These are phyloP conservation scores for Solanum megistacrolobum DNA, from an alignment of 257 asterid genomes.

Conservation along the genomic window DNA sequence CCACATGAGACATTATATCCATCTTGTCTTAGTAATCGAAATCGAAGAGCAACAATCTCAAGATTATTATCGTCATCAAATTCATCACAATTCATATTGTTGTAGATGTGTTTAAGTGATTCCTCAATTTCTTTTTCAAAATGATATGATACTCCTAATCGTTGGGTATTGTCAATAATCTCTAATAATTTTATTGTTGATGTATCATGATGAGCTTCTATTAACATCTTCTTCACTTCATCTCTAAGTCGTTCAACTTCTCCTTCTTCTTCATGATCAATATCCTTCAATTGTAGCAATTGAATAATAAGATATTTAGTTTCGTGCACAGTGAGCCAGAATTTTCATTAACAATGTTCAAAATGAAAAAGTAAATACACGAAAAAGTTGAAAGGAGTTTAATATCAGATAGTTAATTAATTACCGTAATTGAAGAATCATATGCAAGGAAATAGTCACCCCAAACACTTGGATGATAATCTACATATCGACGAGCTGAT, in stretches of 20 bases:
- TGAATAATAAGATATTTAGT: too few species aligned
- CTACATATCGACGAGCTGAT: neutral
- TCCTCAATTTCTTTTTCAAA: neutral
- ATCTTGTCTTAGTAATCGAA: constrained; percentile 2
- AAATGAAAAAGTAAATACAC: too few species aligned
- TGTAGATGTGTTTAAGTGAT: neutral
- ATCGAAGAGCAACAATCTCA: neutral
- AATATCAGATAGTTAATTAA: neutral
- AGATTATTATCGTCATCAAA: neutral
- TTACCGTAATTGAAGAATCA: neutral
- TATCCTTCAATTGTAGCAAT: neutral
- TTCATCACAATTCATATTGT: neutral
- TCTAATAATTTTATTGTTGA: neutral
- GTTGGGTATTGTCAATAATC: neutral
- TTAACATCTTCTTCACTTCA: neutral
- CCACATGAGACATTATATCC: neutral
- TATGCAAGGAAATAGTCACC: neutral
- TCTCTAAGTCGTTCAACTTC: neutral
- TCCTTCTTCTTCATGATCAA: neutral
- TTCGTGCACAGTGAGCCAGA: neutral
- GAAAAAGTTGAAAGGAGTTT: too few species aligned
- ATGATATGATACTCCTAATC: neutral
- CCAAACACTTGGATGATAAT: neutral
- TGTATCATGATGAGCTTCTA: neutral
- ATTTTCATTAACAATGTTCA: too few species aligned